These are phyloP conservation scores for Zygosaccharomyces bailii DNA, from an alignment of 805 yeast genomes.

Conservation along the genomic window DNA sequence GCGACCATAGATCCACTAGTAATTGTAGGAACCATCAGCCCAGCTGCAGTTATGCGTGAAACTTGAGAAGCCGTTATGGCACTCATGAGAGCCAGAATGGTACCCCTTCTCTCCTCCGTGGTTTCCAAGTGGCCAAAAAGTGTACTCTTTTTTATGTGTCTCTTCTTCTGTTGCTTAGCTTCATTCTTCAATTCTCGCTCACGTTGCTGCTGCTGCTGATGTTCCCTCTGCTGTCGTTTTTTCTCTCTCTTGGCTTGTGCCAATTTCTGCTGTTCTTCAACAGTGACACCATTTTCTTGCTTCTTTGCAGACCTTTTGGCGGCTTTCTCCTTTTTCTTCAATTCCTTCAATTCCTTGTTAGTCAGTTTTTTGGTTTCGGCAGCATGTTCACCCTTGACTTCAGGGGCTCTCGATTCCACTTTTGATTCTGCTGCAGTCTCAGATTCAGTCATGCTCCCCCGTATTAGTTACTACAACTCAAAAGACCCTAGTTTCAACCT, in stretches of 20 bases:
- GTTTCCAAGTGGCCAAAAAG: slow-evolving; percentile 78
- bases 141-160: slow-evolving; percentile 53
- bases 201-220: slow-evolving; percentile 48
- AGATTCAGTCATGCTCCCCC: slow-evolving; percentile 2
- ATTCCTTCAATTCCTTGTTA: slow-evolving; percentile 81
- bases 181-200: slow-evolving; percentile 51
- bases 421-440: slow-evolving; percentile 3
- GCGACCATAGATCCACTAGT: slow-evolving; percentile 29
- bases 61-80: slow-evolving; percentile 33
- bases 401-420: slow-evolving; percentile 4
- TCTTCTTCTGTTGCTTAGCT: slow-evolving; percentile 47
- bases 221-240: slow-evolving; percentile 40
- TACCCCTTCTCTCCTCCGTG: slow-evolving; percentile 62
- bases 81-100: slow-evolving; percentile 35
- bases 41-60: slow-evolving; percentile 37
- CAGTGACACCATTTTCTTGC: slow-evolving; percentile 56
- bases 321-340: slow-evolving; percentile 86
- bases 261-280: slow-evolving; percentile 38
- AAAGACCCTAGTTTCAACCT: neutral
- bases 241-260: slow-evolving; percentile 45
- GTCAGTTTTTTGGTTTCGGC: slow-evolving; percentile 41
- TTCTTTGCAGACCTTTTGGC: slow-evolving; percentile 89
- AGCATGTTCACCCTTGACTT: slow-evolving; percentile 1
- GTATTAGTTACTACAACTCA: neutral
- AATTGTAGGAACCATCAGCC: slow-evolving; percentile 34